Evolutionary conservation across 805 yeast genomes (phyloP).

Genomic region (Saccharomycopsis capsularis): DNA sequence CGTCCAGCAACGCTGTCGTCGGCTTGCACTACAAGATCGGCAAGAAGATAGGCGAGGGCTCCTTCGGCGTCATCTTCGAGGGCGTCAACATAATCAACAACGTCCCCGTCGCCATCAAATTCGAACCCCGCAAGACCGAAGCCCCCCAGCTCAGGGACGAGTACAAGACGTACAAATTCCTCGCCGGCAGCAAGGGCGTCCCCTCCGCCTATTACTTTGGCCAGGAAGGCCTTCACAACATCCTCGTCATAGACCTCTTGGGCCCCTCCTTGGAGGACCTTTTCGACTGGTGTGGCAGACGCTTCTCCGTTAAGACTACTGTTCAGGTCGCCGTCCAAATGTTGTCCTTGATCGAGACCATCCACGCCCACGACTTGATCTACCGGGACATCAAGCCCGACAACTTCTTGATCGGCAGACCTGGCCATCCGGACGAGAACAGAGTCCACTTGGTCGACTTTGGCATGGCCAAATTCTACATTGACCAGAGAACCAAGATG

Average conservation of each 20-base stretch:
- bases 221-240: slow-evolving; percentile 95
- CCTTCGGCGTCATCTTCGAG: slow-evolving; percentile 95
- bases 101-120: slow-evolving; percentile 91
- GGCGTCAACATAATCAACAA: slow-evolving; percentile 90
- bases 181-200: slow-evolving; percentile 76
- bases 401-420: slow-evolving; percentile 89
- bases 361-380: slow-evolving; percentile 85
- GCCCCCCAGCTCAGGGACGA: slow-evolving; percentile 97
- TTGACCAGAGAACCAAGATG: slow-evolving; percentile 92
- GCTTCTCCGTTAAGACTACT: slow-evolving; percentile 80
- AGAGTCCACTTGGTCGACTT: slow-evolving; percentile 87
- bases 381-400: slow-evolving; percentile 98
- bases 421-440: slow-evolving; percentile 77
- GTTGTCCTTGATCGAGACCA: slow-evolving; percentile 77
- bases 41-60: slow-evolving; percentile 96
- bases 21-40: slow-evolving; percentile 97
- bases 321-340: slow-evolving; percentile 93
- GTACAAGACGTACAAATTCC: slow-evolving; percentile 86
- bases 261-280: slow-evolving; percentile 96
- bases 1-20: slow-evolving; percentile 37
- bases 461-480: slow-evolving; percentile 97
- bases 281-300: slow-evolving; percentile 97
- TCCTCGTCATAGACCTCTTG: slow-evolving; percentile 84
- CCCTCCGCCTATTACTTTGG: slow-evolving; percentile 98
- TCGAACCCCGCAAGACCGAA: slow-evolving; percentile 93